A percentile compares a stretch with the other conserved stretches of the same genome.
Conservation (phyloP, 2,329 filamentous ascomycete genomes). For the Stachybotrys chlorohalonatus region DNA sequence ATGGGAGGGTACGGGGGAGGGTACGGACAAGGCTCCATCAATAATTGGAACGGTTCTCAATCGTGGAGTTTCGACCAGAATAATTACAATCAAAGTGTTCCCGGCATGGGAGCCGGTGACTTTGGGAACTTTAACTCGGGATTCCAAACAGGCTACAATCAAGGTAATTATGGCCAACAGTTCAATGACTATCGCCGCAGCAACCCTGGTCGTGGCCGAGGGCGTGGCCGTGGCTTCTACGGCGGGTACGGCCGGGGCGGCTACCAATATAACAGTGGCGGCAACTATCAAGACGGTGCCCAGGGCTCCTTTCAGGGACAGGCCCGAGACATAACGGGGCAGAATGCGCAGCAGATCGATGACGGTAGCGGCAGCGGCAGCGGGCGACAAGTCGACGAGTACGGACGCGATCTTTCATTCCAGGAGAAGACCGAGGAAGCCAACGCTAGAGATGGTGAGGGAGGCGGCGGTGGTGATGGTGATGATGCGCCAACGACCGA, state of each 20-base stretch:
- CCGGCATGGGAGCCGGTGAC: slow-evolving; percentile 72
- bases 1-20: slow-evolving; percentile 69
- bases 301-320: slow-evolving; percentile 18
- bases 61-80: slow-evolving; percentile 79
- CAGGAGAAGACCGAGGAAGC: slow-evolving; percentile 6
- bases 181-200: slow-evolving; percentile 69
- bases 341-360: slow-evolving; percentile 5
- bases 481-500: slow-evolving; percentile 3
- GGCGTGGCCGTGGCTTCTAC: slow-evolving; percentile 55
- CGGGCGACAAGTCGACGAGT: slow-evolving; percentile 26
- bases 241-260: slow-evolving; percentile 48
- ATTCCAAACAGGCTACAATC: slow-evolving; percentile 69
- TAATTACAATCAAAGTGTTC: slow-evolving; percentile 84
- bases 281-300: slow-evolving; percentile 21
- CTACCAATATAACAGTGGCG: slow-evolving; percentile 33
- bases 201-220: slow-evolving; percentile 59
- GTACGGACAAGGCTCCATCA: slow-evolving; percentile 54
- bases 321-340: not conserved
- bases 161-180: slow-evolving; percentile 70
- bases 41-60: slow-evolving; percentile 74
- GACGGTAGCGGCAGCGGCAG: slow-evolving; percentile 9
- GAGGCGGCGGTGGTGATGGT: slow-evolving; percentile 8
- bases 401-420: slow-evolving; percentile 24
- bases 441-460: not conserved
- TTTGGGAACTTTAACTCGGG: slow-evolving; percentile 72